Percentiles rank a stretch among this genome's conserved stretches.
Conservation (phyloP, 768 basidiomycete species). For the Wakefieldia striispora region DNA sequence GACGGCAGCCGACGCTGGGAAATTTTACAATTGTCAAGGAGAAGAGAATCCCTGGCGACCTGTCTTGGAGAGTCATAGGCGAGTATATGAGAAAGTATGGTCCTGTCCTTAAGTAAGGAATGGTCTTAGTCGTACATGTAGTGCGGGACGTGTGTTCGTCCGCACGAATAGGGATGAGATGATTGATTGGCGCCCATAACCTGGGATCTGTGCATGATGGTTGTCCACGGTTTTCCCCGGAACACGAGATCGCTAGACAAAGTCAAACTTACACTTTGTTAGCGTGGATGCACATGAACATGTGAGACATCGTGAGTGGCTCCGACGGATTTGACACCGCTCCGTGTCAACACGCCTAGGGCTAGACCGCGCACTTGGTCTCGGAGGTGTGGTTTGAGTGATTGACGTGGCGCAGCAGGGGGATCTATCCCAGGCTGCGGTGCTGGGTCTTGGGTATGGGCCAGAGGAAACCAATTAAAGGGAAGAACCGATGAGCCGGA, state of each 20-base stretch:
- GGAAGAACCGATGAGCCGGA: not conserved
- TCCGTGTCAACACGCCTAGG: not conserved
- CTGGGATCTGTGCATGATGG: conserved; percentile 7
- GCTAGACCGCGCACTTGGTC: too few species aligned
- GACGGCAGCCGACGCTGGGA: conserved; percentile 7
- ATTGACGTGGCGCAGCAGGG: not conserved
- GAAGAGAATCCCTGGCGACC: conserved; percentile 4
- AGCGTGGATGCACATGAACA: not conserved
- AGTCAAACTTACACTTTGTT: not conserved
- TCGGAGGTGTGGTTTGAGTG: not conserved
- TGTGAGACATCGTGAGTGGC: not conserved
- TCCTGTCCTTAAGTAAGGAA: not conserved
- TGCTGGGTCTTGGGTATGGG: conserved; percentile 9
- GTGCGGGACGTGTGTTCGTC: too few species aligned
- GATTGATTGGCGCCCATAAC: conserved; percentile 13
- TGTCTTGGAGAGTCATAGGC: not conserved
- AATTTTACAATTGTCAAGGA: conserved; percentile 3
- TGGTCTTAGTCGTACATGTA: not conserved
- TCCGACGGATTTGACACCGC: not conserved
- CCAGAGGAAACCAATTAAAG: not conserved
- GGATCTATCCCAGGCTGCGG: not conserved
- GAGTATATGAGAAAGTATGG: not conserved
- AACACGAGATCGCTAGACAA: too few species aligned
- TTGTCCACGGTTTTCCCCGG: not conserved
- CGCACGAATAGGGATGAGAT: not conserved